phyloP scores from a whole-genome alignment of 371 early-diverging fungal species.

The Capillidium heterosporum region DNA sequence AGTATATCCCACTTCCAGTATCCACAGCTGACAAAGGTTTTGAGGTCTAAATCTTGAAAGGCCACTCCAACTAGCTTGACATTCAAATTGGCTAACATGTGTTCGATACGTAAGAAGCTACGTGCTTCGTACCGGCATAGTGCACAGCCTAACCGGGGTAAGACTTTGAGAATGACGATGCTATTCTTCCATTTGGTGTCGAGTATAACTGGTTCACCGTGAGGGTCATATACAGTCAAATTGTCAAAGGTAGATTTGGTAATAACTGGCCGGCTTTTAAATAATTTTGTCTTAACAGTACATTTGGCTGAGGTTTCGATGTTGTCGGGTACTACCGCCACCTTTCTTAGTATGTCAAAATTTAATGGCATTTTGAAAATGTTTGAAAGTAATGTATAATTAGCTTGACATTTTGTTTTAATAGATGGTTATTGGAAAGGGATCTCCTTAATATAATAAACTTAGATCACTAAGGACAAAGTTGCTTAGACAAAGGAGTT shows the following conservation, averaged over 20 bases:
- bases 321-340: no score
- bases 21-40: neutral
- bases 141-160: neutral
- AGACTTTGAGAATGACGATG: neutral
- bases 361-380: no score
- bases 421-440: no score
- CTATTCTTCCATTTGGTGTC: neutral
- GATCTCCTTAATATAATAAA: no score
- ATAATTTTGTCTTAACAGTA: no score
- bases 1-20: neutral
- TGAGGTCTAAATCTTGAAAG: neutral
- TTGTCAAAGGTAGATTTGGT: neutral
- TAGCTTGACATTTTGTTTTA: no score
- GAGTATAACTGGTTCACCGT: neutral
- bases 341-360: no score
- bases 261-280: no score
- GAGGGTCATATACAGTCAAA: neutral
- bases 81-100: neutral
- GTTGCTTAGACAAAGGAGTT: no score
- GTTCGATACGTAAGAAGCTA: neutral
- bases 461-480: no score
- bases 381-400: no score
- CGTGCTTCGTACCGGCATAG: neutral
- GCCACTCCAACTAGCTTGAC: neutral
- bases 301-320: no score